Base-by-base conservation (phyloP, 768 basidiomycete genomes). In the Gloeophyllum trabeum region DNA sequence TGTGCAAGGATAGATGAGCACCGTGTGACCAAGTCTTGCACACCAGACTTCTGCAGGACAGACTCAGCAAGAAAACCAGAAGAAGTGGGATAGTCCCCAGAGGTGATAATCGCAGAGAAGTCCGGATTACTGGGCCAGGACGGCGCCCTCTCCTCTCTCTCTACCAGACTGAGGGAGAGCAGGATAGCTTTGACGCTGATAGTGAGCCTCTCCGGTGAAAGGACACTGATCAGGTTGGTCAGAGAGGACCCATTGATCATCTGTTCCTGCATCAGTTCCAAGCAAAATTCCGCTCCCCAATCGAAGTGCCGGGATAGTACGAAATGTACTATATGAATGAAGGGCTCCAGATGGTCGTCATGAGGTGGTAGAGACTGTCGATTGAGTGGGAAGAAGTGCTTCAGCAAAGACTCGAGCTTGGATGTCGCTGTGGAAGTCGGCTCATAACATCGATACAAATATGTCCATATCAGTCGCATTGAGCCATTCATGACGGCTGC, bases 361-460 rank as follows among this genome's bases (percentile, higher is more conserved):
- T 69, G 64, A 10, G 81, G 79, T 43, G 72, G 70, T 35, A 83
- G 63, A 4, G 61, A 59, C 3, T 73, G 59, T 20, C 83, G 73
- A 43, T 79, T 79, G 3, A 76, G 54, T 4, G 92, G 89, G 55
- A 92, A 89, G 58, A 93, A 81, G 40, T 79, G 67, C 50, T 79
- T 87, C 39, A 87, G 54, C 28, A 93, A 53, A 1, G 60, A 62
- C 47, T 96, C 91, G 30, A 97, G 61, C 53, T 82, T 89, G 22
- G 76, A 63, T n/a, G 79, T 76, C n/a, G 78, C 79, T 2, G 85
- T 81, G 0, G 91, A 85, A 2, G 76, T 64, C 4, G 84, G 72
- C 58, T 97, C 93, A 48, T 83, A 79, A 54, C 90, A 93, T 13
- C 93, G 81, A 55, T 89, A 93, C n/a, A 96, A 67, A 58, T 96